Conservation (phyloP, 805 yeast genomes). For the Yamadazyma akitaensis region DNA sequence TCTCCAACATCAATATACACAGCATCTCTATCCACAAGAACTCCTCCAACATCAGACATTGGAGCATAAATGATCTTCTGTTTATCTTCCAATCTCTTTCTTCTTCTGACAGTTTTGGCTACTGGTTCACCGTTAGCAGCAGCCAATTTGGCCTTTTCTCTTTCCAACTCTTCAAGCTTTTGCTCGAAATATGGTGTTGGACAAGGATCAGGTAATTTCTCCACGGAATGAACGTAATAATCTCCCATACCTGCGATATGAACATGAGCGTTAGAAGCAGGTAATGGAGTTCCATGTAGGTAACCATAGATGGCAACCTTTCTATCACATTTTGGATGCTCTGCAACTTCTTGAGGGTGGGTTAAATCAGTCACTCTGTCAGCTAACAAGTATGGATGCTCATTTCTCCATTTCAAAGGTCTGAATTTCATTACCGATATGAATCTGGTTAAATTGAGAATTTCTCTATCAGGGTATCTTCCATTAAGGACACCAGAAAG, state of each 20-base stretch:
- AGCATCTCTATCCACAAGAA: constrained; percentile 93
- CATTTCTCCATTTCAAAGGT: constrained; percentile 99
- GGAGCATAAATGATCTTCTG: constrained; percentile 96
- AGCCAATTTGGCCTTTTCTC: constrained; percentile 68
- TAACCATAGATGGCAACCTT: constrained; percentile 92
- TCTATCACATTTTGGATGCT: constrained; percentile 80
- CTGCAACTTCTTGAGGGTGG: constrained; percentile 78
- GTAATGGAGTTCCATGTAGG: constrained; percentile 87
- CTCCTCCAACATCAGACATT: constrained; percentile 99
- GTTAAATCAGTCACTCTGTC: constrained; percentile 93
- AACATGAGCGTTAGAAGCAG: constrained; percentile 63
- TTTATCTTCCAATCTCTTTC: constrained; percentile 90
- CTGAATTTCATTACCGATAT: constrained; percentile 97
- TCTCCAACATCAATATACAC: constrained; percentile 85
- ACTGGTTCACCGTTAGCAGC: constrained; percentile 55
- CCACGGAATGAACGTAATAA: constrained; percentile 67
- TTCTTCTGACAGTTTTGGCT: constrained; percentile 57
- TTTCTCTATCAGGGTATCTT: constrained; percentile 95
- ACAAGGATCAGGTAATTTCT: constrained; percentile 96
- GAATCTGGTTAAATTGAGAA: constrained; percentile 84
- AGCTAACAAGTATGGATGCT: constrained; percentile 89
- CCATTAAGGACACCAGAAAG: constrained; percentile 95
- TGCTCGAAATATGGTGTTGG: constrained; percentile 95
- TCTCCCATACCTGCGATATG: constrained; percentile 98
- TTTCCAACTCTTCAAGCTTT: constrained; percentile 72